Conservation (phyloP, 306 rosid species). For the Castanospermum australe region DNA sequence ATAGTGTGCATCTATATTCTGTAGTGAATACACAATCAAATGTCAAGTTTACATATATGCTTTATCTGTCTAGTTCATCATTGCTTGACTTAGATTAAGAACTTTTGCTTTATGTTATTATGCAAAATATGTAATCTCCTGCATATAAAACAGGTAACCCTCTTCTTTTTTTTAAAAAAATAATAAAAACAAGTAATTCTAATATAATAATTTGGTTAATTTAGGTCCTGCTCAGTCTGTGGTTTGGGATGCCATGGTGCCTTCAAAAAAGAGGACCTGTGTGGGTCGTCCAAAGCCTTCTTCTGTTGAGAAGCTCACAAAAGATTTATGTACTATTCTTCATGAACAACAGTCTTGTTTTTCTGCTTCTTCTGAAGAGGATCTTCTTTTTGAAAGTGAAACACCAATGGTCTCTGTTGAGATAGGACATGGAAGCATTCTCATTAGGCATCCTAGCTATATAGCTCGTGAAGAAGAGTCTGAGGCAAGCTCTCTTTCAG, state of each 20-base stretch:
- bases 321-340: constrained; percentile 86
- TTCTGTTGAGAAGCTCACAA: constrained; percentile 90
- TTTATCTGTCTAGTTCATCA: constrained; percentile 16
- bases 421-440: constrained; percentile 97
- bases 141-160: constrained; percentile 6
- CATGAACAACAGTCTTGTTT: constrained; percentile 88
- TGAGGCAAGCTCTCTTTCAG: constrained; percentile 93
- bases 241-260: constrained; percentile 89
- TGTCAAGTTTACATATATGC: background rate
- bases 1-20: background rate
- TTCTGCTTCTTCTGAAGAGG: constrained; percentile 89
- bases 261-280: constrained; percentile 93
- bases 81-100: constrained; percentile 1
- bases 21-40: background rate
- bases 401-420: constrained; percentile 98
- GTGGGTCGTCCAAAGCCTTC: constrained; percentile 82
- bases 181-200: constrained; percentile 6
- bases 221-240: constrained; percentile 92
- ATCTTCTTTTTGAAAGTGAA: constrained; percentile 86
- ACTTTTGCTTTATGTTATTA: background rate
- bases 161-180: too few species aligned
- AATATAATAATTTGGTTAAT: constrained; percentile 29
- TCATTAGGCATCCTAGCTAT: constrained; percentile 90
- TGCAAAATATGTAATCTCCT: background rate
- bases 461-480: constrained; percentile 91